Conservation (phyloP, 257 asterid genomes). For the Osmanthus fragrans region DNA sequence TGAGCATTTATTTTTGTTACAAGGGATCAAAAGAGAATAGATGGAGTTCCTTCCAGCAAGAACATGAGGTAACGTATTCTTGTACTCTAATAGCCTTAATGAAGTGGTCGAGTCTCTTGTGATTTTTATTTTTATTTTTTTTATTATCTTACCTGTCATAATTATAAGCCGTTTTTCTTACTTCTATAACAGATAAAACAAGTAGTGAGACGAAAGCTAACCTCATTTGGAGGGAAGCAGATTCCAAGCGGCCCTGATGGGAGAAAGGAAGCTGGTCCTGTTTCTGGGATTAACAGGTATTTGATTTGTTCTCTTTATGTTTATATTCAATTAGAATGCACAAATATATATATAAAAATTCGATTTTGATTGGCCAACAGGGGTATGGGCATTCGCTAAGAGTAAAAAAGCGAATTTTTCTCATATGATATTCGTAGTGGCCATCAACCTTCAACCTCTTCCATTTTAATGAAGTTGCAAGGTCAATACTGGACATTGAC, state of each 20-base stretch:
- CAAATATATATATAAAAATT: background rate
- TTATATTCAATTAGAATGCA: background rate
- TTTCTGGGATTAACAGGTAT: slow-evolving; percentile 35
- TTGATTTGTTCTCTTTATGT: background rate
- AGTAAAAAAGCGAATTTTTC: background rate
- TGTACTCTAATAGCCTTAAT: background rate
- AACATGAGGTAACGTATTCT: slow-evolving; percentile 50
- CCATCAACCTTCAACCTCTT: slow-evolving; percentile 16
- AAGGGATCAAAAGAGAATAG: slow-evolving; percentile 96
- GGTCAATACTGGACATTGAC: slow-evolving; percentile 13
- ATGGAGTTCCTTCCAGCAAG: slow-evolving; percentile 62
- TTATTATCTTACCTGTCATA: background rate
- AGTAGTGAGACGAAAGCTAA: slow-evolving; percentile 31
- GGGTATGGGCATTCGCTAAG: slow-evolving; percentile 30
- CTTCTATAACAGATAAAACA: slow-evolving; percentile 31
- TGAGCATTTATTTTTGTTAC: slow-evolving; percentile 38
- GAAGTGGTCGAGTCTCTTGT: background rate
- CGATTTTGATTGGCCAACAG: slow-evolving; percentile 25
- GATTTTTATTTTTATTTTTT: background rate
- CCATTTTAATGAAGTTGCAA: slow-evolving; percentile 28
- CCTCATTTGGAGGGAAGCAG: slow-evolving; percentile 31
- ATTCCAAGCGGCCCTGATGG: slow-evolving; percentile 16
- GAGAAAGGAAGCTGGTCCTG: slow-evolving; percentile 25
- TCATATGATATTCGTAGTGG: background rate
- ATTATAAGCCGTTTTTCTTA: background rate